Evolutionary conservation across 176 grass and related monocot genomes (phyloP).

Genomic region (Ampelocalamus luodianensis): DNA sequence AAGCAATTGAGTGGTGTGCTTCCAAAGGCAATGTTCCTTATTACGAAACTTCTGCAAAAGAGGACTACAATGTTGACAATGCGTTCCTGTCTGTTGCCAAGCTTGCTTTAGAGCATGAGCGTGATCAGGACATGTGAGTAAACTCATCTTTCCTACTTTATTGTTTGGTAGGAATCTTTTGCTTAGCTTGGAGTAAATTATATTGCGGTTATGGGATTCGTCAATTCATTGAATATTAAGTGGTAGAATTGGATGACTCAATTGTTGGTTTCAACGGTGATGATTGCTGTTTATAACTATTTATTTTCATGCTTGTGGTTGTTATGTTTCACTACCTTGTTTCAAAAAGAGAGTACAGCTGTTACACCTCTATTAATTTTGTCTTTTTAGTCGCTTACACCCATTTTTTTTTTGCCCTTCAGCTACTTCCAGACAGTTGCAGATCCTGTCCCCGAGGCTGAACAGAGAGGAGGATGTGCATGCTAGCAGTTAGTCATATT

Average conservation of each 20-base stretch:
- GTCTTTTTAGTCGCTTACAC: slow-evolving; percentile 2
- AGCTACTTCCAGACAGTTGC: slow-evolving; percentile 81
- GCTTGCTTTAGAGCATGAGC: slow-evolving; percentile 90
- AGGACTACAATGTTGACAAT: slow-evolving; percentile 87
- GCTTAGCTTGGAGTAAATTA: slow-evolving; percentile 22
- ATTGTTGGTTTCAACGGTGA: neutral
- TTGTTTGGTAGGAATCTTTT: slow-evolving; percentile 16
- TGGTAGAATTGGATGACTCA: neutral
- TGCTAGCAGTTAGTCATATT: slow-evolving; percentile 62
- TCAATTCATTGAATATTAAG: neutral
- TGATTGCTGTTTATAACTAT: neutral
- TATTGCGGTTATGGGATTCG: slow-evolving; percentile 9
- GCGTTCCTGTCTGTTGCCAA: slow-evolving; percentile 86
- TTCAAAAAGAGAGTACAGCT: neutral
- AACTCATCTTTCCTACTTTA: neutral
- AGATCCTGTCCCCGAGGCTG: slow-evolving; percentile 57
- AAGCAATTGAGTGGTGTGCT: slow-evolving; percentile 92
- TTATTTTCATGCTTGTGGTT: neutral
- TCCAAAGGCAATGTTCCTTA: slow-evolving; percentile 94
- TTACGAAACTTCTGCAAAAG: slow-evolving; percentile 96
- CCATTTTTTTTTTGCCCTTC: slow-evolving; percentile 48
- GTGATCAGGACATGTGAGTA: slow-evolving; percentile 94
- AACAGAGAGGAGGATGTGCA: slow-evolving; percentile 84
- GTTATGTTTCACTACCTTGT: neutral
- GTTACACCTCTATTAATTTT: neutral